Evolutionary conservation across 306 rosid species (phyloP).

Genomic region (Dalbergia cochinchinensis): DNA sequence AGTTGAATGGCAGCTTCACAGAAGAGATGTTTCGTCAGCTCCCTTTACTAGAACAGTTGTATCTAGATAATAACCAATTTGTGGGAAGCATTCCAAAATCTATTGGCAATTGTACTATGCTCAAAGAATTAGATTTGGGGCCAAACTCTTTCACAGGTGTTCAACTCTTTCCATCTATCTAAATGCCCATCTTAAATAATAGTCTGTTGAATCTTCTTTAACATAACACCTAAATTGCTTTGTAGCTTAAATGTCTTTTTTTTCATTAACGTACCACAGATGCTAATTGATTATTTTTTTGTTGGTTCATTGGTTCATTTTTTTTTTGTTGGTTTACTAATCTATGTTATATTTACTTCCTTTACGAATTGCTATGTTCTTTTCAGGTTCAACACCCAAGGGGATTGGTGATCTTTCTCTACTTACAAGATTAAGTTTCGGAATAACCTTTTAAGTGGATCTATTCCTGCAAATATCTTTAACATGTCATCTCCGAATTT

Average conservation of each 20-base stretch:
- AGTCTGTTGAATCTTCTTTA: too few species aligned
- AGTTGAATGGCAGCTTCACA: slow-evolving; percentile 30
- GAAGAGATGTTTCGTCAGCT: slow-evolving; percentile 29
- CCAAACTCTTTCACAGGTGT: slow-evolving; percentile 30
- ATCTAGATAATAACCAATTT: slow-evolving; percentile 11
- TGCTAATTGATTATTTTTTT: too few species aligned
- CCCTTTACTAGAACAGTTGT: neutral
- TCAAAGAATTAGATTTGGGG: slow-evolving; percentile 15
- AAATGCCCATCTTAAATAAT: neutral
- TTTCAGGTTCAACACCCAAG: slow-evolving; percentile 50
- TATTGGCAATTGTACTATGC: slow-evolving; percentile 27
- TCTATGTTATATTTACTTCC: neutral
- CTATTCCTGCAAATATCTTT: slow-evolving; percentile 42
- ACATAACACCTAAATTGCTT: too few species aligned
- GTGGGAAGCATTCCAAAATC: slow-evolving; percentile 41
- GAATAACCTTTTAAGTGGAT: slow-evolving; percentile 13
- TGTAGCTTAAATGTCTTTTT: too few species aligned
- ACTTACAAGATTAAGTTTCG: too few species aligned
- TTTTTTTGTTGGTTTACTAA: too few species aligned
- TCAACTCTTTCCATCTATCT: neutral
- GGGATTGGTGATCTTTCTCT: too few species aligned
- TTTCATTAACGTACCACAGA: too few species aligned
- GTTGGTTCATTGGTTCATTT: too few species aligned
- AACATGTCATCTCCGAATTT: slow-evolving; percentile 35
- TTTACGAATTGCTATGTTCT: neutral